Evolutionary conservation across 805 yeast genomes (phyloP), one percentile per base, ranked within the genome.

Genomic region (Brettanomyces anomalus): DNA sequence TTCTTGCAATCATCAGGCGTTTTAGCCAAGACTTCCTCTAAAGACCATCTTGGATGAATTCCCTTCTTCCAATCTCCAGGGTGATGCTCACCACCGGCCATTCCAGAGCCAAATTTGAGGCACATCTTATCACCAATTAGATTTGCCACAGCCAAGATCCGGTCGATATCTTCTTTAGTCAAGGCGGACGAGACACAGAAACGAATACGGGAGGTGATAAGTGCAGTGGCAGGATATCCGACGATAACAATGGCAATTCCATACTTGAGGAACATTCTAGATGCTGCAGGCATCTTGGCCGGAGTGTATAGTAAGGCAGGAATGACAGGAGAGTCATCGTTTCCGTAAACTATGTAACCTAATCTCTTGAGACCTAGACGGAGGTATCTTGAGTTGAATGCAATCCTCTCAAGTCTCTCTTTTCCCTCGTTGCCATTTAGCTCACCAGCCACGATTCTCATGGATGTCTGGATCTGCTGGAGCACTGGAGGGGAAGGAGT

Each of bases 181-280:
- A 94, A 72, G 1, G 97, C 84, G 0, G 97, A 70, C 43, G 95
- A 83, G 53, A 93, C 81, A 71, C 99, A 93, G 55, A 93, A 77
- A 62, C 99, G 78, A 21, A 87, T 88, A 66, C 98, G 79, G 4
- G 95, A 84, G 32, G 88, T 77, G 36, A 86, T 79, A 51, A 93
- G 72, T 31, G 96, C 96, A 0, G 97, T 90, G 1, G 98, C 98
- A 10, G 99, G 99, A 60, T 93, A 93, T 32, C 97, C 96, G 36
- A 90, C 97, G 49, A 90, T 81, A 31, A 93, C 99, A 39, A 90
- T 89, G 3, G 98, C 98, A 47, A 93, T 81, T 42, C 84, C 84
- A 63, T 77, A 70, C 49, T 75, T 77, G 53, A 83, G 75, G 72
- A 90, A 74, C 74, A 78, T 76, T 60, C 96, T 76, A 37, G 96